Evolutionary conservation across 2,329 filamentous ascomycete genomes (phyloP).

Genomic region (Ceratocystis harringtonii): DNA sequence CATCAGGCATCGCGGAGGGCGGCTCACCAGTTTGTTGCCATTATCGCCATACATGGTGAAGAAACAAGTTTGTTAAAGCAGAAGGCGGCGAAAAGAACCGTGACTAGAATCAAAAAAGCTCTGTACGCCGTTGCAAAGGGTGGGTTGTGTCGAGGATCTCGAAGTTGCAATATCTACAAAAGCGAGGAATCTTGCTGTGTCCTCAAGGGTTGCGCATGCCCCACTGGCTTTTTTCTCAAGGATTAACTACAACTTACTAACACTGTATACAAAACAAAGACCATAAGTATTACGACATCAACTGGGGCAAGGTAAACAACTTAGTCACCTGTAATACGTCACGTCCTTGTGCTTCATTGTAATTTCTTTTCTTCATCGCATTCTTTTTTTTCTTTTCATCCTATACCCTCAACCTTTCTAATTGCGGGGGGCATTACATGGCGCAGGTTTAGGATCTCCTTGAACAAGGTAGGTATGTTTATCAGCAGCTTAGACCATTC

Average conservation of each 20-base stretch:
- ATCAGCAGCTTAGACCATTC: not conserved
- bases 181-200: too few species aligned
- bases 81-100: not conserved
- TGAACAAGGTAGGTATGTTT: not conserved
- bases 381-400: slow-evolving; percentile 1
- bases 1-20: not conserved
- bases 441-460: not conserved
- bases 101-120: not conserved
- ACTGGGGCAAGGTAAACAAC: not conserved
- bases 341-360: not conserved
- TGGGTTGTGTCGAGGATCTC: too few species aligned
- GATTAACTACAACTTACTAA: too few species aligned
- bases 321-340: not conserved
- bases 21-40: slow-evolving; percentile 18
- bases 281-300: not conserved
- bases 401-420: slow-evolving; percentile 9
- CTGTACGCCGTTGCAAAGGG: too few species aligned
- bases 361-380: not conserved
- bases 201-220: not conserved
- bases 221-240: not conserved
- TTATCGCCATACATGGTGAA: slow-evolving; percentile 18
- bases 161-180: too few species aligned
- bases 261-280: not conserved
- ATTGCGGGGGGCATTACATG: not conserved
- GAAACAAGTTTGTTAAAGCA: too few species aligned